phyloP scores from a whole-genome alignment of 2,329 filamentous ascomycete species.

The Aspergillus proliferans region DNA sequence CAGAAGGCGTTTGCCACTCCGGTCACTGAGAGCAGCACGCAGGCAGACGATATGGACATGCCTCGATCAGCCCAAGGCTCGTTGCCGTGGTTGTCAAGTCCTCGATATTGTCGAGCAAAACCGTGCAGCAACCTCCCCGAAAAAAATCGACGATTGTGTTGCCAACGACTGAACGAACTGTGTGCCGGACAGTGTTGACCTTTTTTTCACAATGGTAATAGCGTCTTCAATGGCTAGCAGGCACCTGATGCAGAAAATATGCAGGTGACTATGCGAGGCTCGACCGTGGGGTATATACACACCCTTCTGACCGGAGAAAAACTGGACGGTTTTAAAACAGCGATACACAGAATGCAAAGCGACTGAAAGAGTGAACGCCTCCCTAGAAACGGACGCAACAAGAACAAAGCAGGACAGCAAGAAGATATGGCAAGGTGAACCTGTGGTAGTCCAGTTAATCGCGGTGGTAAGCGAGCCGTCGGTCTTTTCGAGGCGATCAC shows the following conservation, averaged over 20 bases:
- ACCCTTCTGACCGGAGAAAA: neutral
- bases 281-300: neutral
- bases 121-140: too few relatives aligned
- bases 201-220: neutral
- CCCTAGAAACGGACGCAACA: neutral
- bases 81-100: neutral
- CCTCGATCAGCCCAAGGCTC: conserved; percentile 14
- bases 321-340: neutral
- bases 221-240: neutral
- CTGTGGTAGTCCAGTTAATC: neutral
- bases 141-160: too few relatives aligned
- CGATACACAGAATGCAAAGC: neutral
- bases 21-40: conserved; percentile 16
- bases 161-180: too few relatives aligned
- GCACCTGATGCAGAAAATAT: neutral
- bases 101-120: neutral
- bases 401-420: neutral
- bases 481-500: conserved; percentile 25
- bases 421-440: neutral
- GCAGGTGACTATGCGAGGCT: neutral
- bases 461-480: conserved; percentile 6
- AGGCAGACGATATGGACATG: conserved; percentile 21
- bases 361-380: neutral
- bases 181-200: neutral
- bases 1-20: conserved; percentile 13